These are phyloP conservation scores for Stylonectria norvegica DNA, from an alignment of 2,329 filamentous ascomycete genomes.

Conservation along the genomic window DNA sequence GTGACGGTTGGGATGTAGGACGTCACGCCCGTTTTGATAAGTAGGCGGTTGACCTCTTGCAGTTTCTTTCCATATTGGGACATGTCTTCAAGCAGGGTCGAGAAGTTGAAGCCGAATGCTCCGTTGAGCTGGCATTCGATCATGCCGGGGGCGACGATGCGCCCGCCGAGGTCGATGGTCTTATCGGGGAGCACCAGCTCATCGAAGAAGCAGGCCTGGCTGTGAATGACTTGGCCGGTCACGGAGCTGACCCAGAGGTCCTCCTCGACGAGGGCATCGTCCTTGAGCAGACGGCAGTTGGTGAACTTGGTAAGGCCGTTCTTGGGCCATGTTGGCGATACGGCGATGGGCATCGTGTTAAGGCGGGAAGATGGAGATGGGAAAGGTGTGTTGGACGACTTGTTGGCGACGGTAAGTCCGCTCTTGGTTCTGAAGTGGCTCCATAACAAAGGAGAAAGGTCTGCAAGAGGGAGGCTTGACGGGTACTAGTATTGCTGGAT, in stretches of 20 bases:
- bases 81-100: constrained; percentile 67
- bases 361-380: constrained; percentile 5
- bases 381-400: constrained; percentile 4
- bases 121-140: constrained; percentile 93
- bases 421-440: neutral
- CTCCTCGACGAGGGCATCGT: constrained; percentile 63
- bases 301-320: constrained; percentile 79
- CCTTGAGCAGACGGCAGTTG: constrained; percentile 76
- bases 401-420: constrained; percentile 1
- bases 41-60: constrained; percentile 63
- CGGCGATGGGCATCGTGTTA: constrained; percentile 47
- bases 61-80: constrained; percentile 70
- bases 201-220: constrained; percentile 64
- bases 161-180: constrained; percentile 75
- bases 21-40: constrained; percentile 79
- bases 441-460: constrained; percentile 11
- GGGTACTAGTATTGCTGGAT: constrained; percentile 19
- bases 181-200: constrained; percentile 66
- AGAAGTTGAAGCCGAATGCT: constrained; percentile 91
- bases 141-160: constrained; percentile 79
- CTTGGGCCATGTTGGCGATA: constrained; percentile 36
- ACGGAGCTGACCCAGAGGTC: constrained; percentile 87
- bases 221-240: constrained; percentile 78
- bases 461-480: constrained; percentile 6
- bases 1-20: constrained; percentile 84